A percentile compares a stretch with the other conserved stretches of the same genome.
phyloP scores from a whole-genome alignment of 2,329 filamentous ascomycete species.

The Cytospora paraplurivora region DNA sequence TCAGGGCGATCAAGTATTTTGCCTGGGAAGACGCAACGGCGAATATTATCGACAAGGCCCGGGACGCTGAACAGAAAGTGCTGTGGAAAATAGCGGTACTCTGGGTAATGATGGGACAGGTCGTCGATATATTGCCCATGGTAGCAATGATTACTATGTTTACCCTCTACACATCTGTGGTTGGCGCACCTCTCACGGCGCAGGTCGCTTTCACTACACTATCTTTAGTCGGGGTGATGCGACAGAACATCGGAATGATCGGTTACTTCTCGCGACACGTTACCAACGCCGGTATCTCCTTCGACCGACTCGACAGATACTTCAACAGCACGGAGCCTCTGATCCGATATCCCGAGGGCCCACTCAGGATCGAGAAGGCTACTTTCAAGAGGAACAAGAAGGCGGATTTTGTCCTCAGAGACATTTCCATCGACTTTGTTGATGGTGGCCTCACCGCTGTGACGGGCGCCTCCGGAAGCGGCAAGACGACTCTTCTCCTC shows the following conservation, averaged over 20 bases:
- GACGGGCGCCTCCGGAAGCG: conserved; percentile 56
- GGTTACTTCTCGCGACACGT: conserved; percentile 47
- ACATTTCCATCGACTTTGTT: conserved; percentile 54
- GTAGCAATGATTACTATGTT: conserved; percentile 57
- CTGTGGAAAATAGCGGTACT: conserved; percentile 57
- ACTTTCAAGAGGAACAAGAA: conserved; percentile 53
- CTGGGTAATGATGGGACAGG: conserved; percentile 49
- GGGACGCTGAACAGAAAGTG: conserved; percentile 54
- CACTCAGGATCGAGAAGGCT: conserved; percentile 48
- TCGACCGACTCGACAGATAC: conserved; percentile 57
- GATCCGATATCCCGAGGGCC: conserved; percentile 50
- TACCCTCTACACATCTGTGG: conserved; percentile 51
- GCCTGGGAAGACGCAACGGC: conserved; percentile 59
- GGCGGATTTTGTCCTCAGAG: conserved; percentile 51
- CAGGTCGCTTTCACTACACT: conserved; percentile 61
- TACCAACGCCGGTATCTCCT: conserved; percentile 49
- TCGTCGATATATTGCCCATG: conserved; percentile 55
- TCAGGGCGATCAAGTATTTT: conserved; percentile 63
- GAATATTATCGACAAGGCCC: conserved; percentile 52
- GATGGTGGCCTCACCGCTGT: conserved; percentile 57
- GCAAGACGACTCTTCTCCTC: conserved; percentile 58
- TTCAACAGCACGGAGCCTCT: conserved; percentile 54
- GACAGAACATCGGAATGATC: conserved; percentile 54
- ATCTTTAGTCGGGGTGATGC: conserved; percentile 54
- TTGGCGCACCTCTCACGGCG: conserved; percentile 52